These are phyloP conservation scores for Zymoseptoria passerinii DNA, from an alignment of 2,329 filamentous ascomycete species.

Conservation along the genomic window DNA sequence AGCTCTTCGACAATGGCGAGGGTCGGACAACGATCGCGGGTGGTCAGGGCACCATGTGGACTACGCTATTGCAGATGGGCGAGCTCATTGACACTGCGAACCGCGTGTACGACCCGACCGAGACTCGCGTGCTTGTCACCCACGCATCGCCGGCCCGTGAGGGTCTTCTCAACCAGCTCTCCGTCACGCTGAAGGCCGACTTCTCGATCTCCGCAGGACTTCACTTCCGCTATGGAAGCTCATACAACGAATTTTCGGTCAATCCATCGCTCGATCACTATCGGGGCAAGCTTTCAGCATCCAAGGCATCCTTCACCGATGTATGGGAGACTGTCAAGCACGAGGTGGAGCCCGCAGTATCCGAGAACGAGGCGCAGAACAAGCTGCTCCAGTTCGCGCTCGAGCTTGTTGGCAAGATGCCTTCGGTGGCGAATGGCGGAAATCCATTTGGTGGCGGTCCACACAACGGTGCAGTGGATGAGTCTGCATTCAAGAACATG, in stretches of 20 bases:
- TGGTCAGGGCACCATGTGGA: conserved; percentile 99
- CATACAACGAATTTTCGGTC: conserved; percentile 99
- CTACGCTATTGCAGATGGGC: conserved; percentile 93
- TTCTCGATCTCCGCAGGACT: conserved; percentile 96
- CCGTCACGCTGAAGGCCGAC: conserved; percentile 92
- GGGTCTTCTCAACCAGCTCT: conserved; percentile 93
- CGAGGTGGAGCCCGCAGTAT: conserved; percentile 90
- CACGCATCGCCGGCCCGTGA: conserved; percentile 95
- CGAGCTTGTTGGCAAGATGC: conserved; percentile 97
- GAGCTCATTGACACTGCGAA: conserved; percentile 97
- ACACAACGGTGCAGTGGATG: conserved; percentile 81
- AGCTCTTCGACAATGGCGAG: conserved; percentile 97
- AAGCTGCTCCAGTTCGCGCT: conserved; percentile 84
- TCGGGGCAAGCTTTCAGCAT: conserved; percentile 93
- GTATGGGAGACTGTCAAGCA: conserved; percentile 98
- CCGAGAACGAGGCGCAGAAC: conserved; percentile 88
- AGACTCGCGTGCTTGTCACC: conserved; percentile 93
- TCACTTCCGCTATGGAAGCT: conserved; percentile 97
- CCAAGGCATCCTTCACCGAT: conserved; percentile 97
- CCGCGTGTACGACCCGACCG: conserved; percentile 94
- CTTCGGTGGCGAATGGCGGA: conserved; percentile 82
- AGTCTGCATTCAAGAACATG: conserved; percentile 99
- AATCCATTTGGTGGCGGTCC: conserved; percentile 91
- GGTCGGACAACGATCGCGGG: conserved; percentile 96
- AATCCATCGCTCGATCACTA: conserved; percentile 98